Percentiles rank a stretch among this genome's conserved stretches.
phyloP scores from a whole-genome alignment of 73 alveolate genomes.

The Durusdinium trenchii region DNA sequence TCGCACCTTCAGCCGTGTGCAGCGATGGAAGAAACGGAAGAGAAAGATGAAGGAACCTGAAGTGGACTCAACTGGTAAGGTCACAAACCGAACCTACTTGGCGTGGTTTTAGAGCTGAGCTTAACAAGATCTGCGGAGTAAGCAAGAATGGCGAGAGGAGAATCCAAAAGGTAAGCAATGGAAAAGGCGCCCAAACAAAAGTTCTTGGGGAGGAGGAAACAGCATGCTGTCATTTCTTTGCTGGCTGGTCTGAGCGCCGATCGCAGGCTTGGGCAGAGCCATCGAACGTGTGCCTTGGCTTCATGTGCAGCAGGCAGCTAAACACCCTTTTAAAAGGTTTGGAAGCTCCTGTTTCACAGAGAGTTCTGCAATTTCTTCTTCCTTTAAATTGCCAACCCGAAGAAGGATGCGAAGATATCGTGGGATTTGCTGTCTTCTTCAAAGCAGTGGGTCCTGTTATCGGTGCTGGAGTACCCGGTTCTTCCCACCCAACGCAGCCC shows the following conservation, averaged over 20 bases:
- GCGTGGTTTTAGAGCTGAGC: not conserved
- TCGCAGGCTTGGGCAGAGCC: conserved; percentile 69
- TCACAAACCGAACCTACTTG: not conserved
- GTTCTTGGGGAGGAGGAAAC: no score
- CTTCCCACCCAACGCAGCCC: not conserved
- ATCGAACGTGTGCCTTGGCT: conserved; percentile 6
- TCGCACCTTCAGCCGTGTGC: not conserved
- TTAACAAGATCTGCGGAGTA: not conserved
- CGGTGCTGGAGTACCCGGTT: not conserved
- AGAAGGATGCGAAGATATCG: not conserved
- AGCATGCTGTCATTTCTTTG: no score
- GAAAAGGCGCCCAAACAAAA: no score
- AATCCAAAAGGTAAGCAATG: not conserved
- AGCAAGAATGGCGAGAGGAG: not conserved
- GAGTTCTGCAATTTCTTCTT: not conserved
- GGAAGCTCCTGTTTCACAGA: no score
- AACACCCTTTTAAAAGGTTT: no score
- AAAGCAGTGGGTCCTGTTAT: not conserved
- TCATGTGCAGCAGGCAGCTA: conserved; percentile 1
- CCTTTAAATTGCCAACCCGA: not conserved
- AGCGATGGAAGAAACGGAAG: not conserved
- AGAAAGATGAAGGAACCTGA: not conserved
- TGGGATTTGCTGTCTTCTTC: not conserved
- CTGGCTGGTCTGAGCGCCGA: no score
- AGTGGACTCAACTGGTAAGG: not conserved